Percentiles rank a stretch among this genome's conserved stretches.
phyloP scores from a whole-genome alignment of 352 stramenopile species.

The Thalassiosira sp. region DNA sequence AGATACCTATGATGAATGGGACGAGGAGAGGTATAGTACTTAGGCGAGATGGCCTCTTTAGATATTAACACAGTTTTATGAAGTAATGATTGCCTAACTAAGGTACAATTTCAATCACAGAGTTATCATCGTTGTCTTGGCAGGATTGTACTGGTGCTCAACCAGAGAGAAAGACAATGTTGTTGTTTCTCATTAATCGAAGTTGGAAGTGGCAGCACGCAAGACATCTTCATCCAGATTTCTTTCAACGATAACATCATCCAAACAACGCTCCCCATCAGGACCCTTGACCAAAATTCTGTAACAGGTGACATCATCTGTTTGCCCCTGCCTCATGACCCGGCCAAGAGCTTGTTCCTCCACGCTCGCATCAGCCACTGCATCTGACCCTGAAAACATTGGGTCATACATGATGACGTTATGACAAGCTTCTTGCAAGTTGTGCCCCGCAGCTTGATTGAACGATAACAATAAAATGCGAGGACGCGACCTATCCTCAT shows the following conservation, averaged over 20 bases:
- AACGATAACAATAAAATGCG: conserved; percentile 55
- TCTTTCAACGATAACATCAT: conserved; percentile 45
- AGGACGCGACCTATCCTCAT: conserved; percentile 48
- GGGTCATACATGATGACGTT: conserved; percentile 60
- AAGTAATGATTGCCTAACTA: too few relatives aligned
- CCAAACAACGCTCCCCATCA: conserved; percentile 41
- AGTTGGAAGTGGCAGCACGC: conserved; percentile 49
- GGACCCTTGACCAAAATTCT: conserved; percentile 46
- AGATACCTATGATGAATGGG: too few relatives aligned
- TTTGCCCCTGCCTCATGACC: conserved; percentile 54
- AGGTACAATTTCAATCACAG: too few relatives aligned
- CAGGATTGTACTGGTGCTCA: too few relatives aligned
- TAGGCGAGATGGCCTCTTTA: too few relatives aligned
- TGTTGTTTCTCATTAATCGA: conserved; percentile 32
- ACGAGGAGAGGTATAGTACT: too few relatives aligned
- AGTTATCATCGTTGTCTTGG: too few relatives aligned
- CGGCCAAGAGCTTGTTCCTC: conserved; percentile 53
- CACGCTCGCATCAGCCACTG: conserved; percentile 48
- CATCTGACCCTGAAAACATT: conserved; percentile 49
- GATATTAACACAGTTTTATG: too few relatives aligned
- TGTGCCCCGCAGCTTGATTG: conserved; percentile 51
- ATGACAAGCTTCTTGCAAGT: conserved; percentile 55
- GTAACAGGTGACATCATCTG: conserved; percentile 42
- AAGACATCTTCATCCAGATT: conserved; percentile 47
- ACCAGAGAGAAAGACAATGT: background rate